A percentile compares a stretch with the other conserved stretches of the same genome.
Conservation (phyloP, 2,329 filamentous ascomycete species). For the Clarireedia homoeocarpa region DNA sequence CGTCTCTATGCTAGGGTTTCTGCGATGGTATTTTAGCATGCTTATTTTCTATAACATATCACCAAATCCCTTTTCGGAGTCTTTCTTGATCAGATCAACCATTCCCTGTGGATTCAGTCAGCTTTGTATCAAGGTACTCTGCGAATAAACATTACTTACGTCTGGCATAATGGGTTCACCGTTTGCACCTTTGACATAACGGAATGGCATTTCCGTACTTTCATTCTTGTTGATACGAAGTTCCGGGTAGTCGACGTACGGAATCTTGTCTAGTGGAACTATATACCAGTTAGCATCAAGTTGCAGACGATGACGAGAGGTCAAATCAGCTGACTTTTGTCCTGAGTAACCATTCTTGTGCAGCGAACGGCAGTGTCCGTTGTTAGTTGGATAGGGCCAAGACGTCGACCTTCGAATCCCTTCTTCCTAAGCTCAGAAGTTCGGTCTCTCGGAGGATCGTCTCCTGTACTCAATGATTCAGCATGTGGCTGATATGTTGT, state of each 20-base stretch:
- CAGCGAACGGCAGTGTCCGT: conserved; percentile 95
- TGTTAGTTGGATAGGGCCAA: conserved; percentile 95
- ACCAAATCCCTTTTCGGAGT: conserved; percentile 85
- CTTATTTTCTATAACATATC: conserved; percentile 63
- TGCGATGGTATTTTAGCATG: background rate
- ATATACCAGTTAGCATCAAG: conserved; percentile 5
- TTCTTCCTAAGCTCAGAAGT: conserved; percentile 94
- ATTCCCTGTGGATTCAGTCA: conserved; percentile 54
- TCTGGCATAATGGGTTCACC: conserved; percentile 86
- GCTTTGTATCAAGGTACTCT: background rate
- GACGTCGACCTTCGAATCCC: conserved; percentile 76
- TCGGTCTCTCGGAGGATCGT: conserved; percentile 89
- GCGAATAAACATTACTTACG: conserved; percentile 40
- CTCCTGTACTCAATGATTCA: conserved; percentile 47
- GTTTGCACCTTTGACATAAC: conserved; percentile 72
- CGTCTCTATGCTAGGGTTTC: background rate
- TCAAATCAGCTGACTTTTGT: conserved; percentile 55
- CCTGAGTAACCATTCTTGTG: conserved; percentile 79
- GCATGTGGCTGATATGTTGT: conserved; percentile 5
- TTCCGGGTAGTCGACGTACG: conserved; percentile 83
- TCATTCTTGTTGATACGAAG: conserved; percentile 86
- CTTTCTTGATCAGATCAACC: conserved; percentile 86
- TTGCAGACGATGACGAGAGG: background rate
- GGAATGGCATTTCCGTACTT: conserved; percentile 95
- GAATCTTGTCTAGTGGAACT: conserved; percentile 73